These are phyloP conservation scores for Pestalotiopsis fici DNA, from an alignment of 2,329 filamentous ascomycete genomes.

Conservation along the genomic window DNA sequence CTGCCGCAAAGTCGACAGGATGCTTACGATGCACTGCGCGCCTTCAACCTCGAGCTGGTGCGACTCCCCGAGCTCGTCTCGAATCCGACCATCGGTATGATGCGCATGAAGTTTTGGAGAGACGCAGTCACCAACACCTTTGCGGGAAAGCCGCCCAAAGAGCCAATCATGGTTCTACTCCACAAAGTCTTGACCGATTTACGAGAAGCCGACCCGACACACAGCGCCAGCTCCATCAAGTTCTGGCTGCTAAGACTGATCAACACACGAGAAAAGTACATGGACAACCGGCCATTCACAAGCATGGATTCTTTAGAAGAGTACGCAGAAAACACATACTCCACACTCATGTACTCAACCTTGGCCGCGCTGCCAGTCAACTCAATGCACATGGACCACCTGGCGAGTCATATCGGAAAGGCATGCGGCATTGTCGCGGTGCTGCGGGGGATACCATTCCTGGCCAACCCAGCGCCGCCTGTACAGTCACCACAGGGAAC, in stretches of 20 bases:
- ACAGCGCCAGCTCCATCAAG: conserved; percentile 55
- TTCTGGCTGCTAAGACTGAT: conserved; percentile 80
- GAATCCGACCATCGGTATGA: conserved; percentile 79
- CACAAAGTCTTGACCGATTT: conserved; percentile 70
- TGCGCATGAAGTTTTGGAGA: conserved; percentile 95
- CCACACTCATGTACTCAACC: conserved; percentile 86
- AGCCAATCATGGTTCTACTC: conserved; percentile 86
- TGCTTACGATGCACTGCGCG: conserved; percentile 86
- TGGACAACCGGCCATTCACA: conserved; percentile 81
- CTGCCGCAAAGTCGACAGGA: conserved; percentile 74
- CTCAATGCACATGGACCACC: conserved; percentile 84
- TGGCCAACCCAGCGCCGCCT: conserved; percentile 73
- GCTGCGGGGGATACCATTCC: conserved; percentile 81
- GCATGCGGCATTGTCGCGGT: conserved; percentile 86
- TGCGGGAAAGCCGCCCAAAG: conserved; percentile 76
- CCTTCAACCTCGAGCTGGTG: conserved; percentile 90
- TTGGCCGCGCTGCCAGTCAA: conserved; percentile 77
- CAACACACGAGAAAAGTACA: conserved; percentile 76
- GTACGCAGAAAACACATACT: conserved; percentile 94
- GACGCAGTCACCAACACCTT: conserved; percentile 81
- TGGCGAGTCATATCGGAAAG: conserved; percentile 94
- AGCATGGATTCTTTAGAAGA: conserved; percentile 74
- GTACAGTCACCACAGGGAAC: conserved; percentile 42
- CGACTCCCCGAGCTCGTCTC: conserved; percentile 88
- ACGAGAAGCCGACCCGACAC: conserved; percentile 37